Conservation (phyloP, 2,329 filamentous ascomycete genomes). For the Proliferodiscus dingleyae region DNA sequence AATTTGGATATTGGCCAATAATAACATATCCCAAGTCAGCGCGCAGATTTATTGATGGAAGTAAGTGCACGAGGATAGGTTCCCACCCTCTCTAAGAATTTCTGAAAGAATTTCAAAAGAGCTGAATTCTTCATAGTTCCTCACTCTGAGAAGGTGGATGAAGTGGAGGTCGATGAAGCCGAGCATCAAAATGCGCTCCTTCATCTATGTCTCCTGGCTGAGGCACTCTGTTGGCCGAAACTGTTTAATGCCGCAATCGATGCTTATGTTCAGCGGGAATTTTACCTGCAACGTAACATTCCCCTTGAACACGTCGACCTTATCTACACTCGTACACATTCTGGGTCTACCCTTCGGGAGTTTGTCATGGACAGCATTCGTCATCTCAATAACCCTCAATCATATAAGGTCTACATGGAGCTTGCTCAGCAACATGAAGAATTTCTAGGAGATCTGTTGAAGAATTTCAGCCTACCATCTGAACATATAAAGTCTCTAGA, state of each 20-base stretch:
- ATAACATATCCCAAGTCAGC: background rate
- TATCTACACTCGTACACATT: constrained; percentile 12
- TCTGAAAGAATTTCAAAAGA: background rate
- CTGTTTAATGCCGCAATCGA: constrained; percentile 14
- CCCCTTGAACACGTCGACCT: constrained; percentile 7
- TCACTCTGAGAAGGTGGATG: background rate
- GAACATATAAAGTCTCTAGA: background rate
- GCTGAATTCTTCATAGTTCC: background rate
- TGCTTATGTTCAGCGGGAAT: constrained; percentile 12
- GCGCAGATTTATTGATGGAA: background rate
- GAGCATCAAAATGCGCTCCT: constrained; percentile 12
- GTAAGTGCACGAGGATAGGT: background rate
- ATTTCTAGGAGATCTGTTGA: constrained; percentile 4
- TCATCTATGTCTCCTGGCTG: constrained; percentile 14
- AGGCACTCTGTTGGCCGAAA: constrained; percentile 13
- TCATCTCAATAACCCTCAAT: background rate
- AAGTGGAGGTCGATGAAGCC: background rate
- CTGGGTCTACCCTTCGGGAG: constrained; percentile 7
- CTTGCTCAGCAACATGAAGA: constrained; percentile 5
- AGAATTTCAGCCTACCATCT: background rate
- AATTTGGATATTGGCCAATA: background rate
- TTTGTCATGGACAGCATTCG: constrained; percentile 11
- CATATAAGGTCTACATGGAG: background rate
- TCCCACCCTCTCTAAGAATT: background rate
- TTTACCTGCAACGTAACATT: constrained; percentile 5